Evolutionary conservation across 1,284 basidiomycete genomes (phyloP).

Genomic region (Fistulina hepatica): DNA sequence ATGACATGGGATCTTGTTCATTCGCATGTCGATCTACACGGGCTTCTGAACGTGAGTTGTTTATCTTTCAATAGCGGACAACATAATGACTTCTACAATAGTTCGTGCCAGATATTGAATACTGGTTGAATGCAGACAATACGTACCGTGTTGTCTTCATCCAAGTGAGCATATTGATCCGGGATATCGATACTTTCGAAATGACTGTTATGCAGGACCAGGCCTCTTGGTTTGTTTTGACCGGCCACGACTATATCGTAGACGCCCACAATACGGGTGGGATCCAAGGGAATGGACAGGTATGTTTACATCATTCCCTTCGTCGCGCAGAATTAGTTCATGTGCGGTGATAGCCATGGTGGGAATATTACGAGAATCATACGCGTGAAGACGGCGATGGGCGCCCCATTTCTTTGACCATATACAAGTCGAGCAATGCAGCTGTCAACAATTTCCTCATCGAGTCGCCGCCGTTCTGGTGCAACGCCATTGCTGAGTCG

Average conservation of each 20-base stretch:
- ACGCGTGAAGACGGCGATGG: conserved; percentile 43
- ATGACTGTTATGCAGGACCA: conserved; percentile 31
- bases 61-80: not conserved
- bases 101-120: conserved; percentile 49
- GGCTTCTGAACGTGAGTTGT: conserved; percentile 37
- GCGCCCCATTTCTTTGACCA: conserved; percentile 49
- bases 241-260: conserved; percentile 46
- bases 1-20: conserved; percentile 50
- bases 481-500: conserved; percentile 47
- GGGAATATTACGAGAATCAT: conserved; percentile 35
- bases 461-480: conserved; percentile 55
- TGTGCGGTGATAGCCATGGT: conserved; percentile 30
- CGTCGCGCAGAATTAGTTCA: too few relatives aligned
- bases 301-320: conserved; percentile 28
- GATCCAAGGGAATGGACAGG: conserved; percentile 55
- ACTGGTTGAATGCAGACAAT: conserved; percentile 45
- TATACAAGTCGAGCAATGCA: conserved; percentile 38
- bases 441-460: conserved; percentile 42
- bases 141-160: conserved; percentile 55
- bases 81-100: conserved; percentile 13
- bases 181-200: not conserved
- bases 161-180: conserved; percentile 29
- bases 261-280: conserved; percentile 50
- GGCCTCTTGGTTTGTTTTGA: conserved; percentile 57
- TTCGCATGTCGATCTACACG: conserved; percentile 42